A percentile compares a stretch with the other conserved stretches of the same genome.
These are phyloP conservation scores for Podospora bellae-mahoneyi DNA, from an alignment of 495 filamentous ascomycete genomes.

Conservation along the genomic window DNA sequence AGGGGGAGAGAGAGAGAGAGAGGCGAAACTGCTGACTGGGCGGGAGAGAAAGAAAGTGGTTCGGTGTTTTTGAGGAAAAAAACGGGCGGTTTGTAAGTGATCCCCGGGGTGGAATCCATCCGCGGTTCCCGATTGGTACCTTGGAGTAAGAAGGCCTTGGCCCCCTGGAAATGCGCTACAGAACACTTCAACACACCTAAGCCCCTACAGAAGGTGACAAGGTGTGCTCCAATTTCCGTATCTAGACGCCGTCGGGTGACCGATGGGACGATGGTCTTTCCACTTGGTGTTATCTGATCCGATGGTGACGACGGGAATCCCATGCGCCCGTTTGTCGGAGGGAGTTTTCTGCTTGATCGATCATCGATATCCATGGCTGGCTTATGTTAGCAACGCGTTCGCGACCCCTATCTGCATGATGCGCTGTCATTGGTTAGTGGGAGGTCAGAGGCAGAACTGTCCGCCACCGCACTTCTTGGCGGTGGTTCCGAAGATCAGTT, in stretches of 20 bases:
- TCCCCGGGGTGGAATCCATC: background rate
- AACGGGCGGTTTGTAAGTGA: constrained; percentile 1
- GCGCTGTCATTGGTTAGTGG: background rate
- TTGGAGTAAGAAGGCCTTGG: background rate
- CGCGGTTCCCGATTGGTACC: background rate
- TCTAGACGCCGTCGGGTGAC: constrained; percentile 8
- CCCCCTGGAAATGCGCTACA: background rate
- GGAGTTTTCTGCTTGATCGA: background rate
- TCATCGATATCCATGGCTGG: background rate
- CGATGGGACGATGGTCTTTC: constrained; percentile 3
- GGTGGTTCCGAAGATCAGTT: background rate
- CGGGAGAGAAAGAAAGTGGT: background rate
- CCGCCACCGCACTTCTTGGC: background rate
- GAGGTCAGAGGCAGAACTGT: background rate
- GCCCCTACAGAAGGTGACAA: no score
- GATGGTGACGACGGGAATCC: background rate
- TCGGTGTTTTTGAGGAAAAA: constrained; percentile 7
- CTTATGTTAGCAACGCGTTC: background rate
- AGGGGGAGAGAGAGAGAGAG: background rate
- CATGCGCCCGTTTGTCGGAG: background rate
- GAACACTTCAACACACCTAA: background rate
- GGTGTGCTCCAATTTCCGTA: constrained; percentile 2
- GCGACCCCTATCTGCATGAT: background rate
- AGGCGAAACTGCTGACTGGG: background rate
- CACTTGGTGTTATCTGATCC: background rate